Percentiles rank a stretch among this genome's conserved stretches.
These are phyloP conservation scores for Pterulicium gracile DNA, from an alignment of 1,284 basidiomycete species.

Conservation along the genomic window DNA sequence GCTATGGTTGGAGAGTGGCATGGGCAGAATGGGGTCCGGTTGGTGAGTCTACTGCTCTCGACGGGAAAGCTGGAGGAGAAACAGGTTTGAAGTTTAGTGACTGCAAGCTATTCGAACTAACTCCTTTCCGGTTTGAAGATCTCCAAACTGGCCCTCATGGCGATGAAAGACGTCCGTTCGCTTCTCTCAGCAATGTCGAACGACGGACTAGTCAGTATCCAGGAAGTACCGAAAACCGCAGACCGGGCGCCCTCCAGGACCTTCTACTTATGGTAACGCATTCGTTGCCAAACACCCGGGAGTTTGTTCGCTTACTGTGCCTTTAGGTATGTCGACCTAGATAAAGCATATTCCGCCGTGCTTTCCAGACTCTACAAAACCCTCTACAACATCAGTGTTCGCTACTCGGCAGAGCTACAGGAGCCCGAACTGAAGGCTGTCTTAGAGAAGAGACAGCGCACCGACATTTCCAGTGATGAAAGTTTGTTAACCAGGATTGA, in stretches of 20 bases:
- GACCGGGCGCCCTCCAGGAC: conserved; percentile 80
- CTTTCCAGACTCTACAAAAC: conserved; percentile 79
- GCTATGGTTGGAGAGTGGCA: conserved; percentile 77
- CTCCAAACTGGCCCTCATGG: conserved; percentile 88
- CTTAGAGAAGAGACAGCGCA: conserved; percentile 70
- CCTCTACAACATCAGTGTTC: conserved; percentile 69
- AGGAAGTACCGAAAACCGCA: conserved; percentile 83
- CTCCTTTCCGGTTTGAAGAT: conserved; percentile 41
- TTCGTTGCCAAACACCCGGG: neutral
- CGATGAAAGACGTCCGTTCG: conserved; percentile 78
- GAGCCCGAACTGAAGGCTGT: conserved; percentile 55
- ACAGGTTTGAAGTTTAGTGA: conserved; percentile 45
- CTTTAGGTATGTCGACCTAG: conserved; percentile 73
- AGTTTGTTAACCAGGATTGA: conserved; percentile 61
- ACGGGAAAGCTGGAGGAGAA: conserved; percentile 98
- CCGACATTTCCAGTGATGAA: conserved; percentile 69
- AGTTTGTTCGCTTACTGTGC: neutral
- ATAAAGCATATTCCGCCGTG: conserved; percentile 70
- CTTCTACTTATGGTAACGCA: conserved; percentile 73
- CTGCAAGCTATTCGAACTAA: neutral
- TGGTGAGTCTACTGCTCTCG: conserved; percentile 73
- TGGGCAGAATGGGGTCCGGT: conserved; percentile 78
- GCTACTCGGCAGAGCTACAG: conserved; percentile 63
- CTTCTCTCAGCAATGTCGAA: conserved; percentile 71
- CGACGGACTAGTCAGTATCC: conserved; percentile 76